phyloP scores from a whole-genome alignment of 2,329 filamentous ascomycete species.

The Didymella exigua region DNA sequence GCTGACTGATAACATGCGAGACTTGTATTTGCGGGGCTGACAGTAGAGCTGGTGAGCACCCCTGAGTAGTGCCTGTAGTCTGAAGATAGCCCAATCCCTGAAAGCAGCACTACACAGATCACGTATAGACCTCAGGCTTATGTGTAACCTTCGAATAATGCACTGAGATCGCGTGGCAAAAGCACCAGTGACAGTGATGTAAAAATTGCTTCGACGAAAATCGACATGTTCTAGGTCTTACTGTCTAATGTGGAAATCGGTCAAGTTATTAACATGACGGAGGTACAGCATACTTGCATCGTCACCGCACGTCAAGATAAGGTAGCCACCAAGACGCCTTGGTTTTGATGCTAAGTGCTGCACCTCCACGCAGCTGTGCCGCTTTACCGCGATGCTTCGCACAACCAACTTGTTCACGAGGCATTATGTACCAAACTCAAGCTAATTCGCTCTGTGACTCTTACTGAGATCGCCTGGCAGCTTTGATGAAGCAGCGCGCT shows the following conservation, averaged over 20 bases:
- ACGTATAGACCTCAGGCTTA: too few species aligned
- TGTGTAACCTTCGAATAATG: too few species aligned
- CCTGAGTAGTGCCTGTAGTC: too few species aligned
- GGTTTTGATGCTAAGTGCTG: not conserved
- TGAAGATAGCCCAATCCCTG: too few species aligned
- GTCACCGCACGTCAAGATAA: conserved; percentile 10
- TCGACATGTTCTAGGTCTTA: too few species aligned
- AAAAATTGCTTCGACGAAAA: too few species aligned
- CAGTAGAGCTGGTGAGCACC: not conserved
- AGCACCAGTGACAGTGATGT: too few species aligned
- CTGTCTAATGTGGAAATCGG: too few species aligned
- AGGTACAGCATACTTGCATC: not conserved
- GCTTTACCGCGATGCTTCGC: not conserved
- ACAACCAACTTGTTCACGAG: not conserved
- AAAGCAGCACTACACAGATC: too few species aligned
- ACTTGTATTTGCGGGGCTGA: not conserved
- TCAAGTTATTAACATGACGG: too few species aligned
- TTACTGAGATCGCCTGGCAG: not conserved
- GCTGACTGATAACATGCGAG: not conserved
- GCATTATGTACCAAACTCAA: not conserved
- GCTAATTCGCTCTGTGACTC: not conserved
- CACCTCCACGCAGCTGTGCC: not conserved
- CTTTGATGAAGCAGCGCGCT: not conserved
- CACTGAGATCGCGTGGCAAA: too few species aligned
- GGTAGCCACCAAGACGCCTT: conserved; percentile 1